Conservation (phyloP, 2,329 filamentous ascomycete species). For the Diaporthe nobilis region DNA sequence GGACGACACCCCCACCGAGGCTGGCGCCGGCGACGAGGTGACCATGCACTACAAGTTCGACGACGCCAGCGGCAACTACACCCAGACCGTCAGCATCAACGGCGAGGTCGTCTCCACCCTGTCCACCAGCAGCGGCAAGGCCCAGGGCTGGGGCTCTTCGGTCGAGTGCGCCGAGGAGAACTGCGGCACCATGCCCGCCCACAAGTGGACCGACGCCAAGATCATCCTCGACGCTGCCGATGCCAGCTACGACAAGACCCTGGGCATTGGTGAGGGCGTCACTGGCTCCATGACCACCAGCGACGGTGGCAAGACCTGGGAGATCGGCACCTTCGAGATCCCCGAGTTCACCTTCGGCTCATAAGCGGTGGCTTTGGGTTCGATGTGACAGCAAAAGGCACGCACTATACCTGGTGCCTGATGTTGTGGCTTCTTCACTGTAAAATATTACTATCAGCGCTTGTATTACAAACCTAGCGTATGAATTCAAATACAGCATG, state of each 20-base stretch:
- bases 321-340: slow-evolving; percentile 41
- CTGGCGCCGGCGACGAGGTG: slow-evolving; percentile 49
- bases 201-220: slow-evolving; percentile 41
- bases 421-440: slow-evolving; percentile 9
- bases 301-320: slow-evolving; percentile 40
- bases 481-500: slow-evolving; percentile 12
- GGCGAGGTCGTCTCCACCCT: slow-evolving; percentile 54
- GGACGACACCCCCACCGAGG: slow-evolving; percentile 47
- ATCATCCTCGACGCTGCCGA: slow-evolving; percentile 41
- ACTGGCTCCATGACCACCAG: slow-evolving; percentile 38
- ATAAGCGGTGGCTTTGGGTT: neutral
- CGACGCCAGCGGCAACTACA: slow-evolving; percentile 56
- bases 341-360: slow-evolving; percentile 36
- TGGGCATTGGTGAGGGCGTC: slow-evolving; percentile 33
- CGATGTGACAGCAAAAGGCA: neutral
- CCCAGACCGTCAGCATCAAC: slow-evolving; percentile 56
- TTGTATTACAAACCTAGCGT: slow-evolving; percentile 11
- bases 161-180: slow-evolving; percentile 80
- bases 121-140: slow-evolving; percentile 59
- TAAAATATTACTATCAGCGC: slow-evolving; percentile 18
- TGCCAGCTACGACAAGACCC: slow-evolving; percentile 36
- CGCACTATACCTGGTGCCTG: neutral
- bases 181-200: slow-evolving; percentile 67
- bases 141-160: slow-evolving; percentile 59
- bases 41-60: slow-evolving; percentile 57